phyloP scores from a whole-genome alignment of 108 stramenopile genomes.

The Craspedostauros australis region DNA sequence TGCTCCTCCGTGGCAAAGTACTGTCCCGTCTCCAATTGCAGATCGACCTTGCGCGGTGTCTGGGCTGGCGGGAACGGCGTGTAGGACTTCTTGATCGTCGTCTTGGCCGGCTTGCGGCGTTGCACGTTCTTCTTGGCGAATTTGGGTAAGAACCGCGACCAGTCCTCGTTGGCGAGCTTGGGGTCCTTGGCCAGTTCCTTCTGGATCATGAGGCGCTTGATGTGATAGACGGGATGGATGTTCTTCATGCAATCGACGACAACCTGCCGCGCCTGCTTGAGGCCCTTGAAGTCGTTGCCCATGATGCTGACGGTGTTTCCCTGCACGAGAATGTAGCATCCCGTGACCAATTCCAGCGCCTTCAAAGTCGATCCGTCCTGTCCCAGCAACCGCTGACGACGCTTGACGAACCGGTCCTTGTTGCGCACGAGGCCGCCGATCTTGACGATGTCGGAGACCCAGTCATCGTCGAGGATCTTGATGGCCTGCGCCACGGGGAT shows the following conservation, averaged over 20 bases:
- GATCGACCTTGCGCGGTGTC: constrained; percentile 89
- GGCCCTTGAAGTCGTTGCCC: constrained; percentile 71
- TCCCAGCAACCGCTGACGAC: constrained; percentile 93
- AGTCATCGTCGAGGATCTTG: constrained; percentile 92
- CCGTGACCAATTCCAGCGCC: constrained; percentile 96
- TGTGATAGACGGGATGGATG: constrained; percentile 98
- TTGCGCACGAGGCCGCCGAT: constrained; percentile 98
- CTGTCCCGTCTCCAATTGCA: constrained; percentile 91
- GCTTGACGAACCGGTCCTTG: constrained; percentile 98
- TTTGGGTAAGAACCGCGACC: constrained; percentile 95
- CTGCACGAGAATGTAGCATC: constrained; percentile 97
- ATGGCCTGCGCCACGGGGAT: constrained; percentile 92
- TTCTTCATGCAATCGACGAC: constrained; percentile 99
- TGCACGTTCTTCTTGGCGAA: constrained; percentile 97
- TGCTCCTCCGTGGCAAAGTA: constrained; percentile 75
- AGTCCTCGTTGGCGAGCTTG: constrained; percentile 87
- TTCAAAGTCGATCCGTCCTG: constrained; percentile 97
- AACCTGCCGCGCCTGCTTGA: constrained; percentile 94
- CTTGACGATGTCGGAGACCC: constrained; percentile 97
- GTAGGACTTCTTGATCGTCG: constrained; percentile 82
- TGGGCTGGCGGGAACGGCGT: constrained; percentile 97
- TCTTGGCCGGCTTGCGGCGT: constrained; percentile 68
- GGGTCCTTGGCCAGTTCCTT: constrained; percentile 96
- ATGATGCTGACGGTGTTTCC: constrained; percentile 95
- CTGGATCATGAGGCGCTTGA: constrained; percentile 99